Evolutionary conservation across 805 yeast species (phyloP).

Genomic region (Yarrowia divulgata): DNA sequence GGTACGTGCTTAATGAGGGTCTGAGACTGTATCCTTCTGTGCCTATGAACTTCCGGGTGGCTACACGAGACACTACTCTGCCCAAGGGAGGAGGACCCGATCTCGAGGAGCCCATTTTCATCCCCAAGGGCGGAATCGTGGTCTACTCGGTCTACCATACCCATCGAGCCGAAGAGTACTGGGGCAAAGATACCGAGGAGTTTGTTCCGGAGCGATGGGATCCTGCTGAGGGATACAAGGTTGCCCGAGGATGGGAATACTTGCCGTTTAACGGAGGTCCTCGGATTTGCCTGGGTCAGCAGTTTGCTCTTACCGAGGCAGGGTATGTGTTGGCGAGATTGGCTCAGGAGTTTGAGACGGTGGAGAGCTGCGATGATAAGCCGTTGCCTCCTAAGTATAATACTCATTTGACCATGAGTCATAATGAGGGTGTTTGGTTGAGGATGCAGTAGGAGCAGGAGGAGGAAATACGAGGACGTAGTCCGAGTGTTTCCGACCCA

Average conservation of each 20-base stretch:
- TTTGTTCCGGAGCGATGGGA: constrained; percentile 62
- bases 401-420: constrained; percentile 31
- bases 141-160: constrained; percentile 54
- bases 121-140: constrained; percentile 56
- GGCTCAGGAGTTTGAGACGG: constrained; percentile 44
- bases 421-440: constrained; percentile 30
- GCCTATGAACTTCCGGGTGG: constrained; percentile 58
- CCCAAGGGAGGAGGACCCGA: constrained; percentile 62
- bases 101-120: constrained; percentile 52
- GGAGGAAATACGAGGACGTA: not conserved
- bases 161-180: constrained; percentile 54
- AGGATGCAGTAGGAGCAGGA: constrained; percentile 6
- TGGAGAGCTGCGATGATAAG: constrained; percentile 3
- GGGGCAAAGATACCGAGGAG: constrained; percentile 56
- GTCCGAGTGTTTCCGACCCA: not conserved
- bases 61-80: constrained; percentile 56
- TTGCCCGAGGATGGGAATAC: constrained; percentile 54
- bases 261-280: constrained; percentile 65
- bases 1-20: constrained; percentile 57
- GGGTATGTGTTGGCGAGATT: constrained; percentile 55
- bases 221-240: constrained; percentile 44
- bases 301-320: constrained; percentile 62
- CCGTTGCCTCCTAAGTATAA: constrained; percentile 34
- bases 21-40: constrained; percentile 62
- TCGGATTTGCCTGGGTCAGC: constrained; percentile 63